Base-by-base conservation (phyloP, 768 basidiomycete genomes). In the Tubosaeta brunneosetosa region DNA sequence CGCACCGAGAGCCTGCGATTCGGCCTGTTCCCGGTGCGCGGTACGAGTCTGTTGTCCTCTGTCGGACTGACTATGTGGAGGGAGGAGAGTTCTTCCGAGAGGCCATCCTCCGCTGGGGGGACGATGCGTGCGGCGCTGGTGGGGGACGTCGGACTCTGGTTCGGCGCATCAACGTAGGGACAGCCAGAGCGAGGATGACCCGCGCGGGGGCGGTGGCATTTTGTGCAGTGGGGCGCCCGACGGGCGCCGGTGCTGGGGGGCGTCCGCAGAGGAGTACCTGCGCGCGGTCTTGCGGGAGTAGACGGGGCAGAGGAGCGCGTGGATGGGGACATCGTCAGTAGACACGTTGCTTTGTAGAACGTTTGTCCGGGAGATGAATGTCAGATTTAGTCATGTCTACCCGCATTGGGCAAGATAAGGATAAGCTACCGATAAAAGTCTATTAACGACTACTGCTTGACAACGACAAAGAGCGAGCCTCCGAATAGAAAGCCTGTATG, bases 161-260 rank as follows among this genome's bases (percentile, higher is more conserved):
- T 37, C 0, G 57, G 54, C 36, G 73, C 64, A 41, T 75, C 72
- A 19, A 62, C 66, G 51, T 68, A 75, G 1, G 82, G 81, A 60
- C 84, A 85, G 10, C 83, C 82, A 0, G 79, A 79, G 42, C 83
- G 80, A 16, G 84, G 84, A 61, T 85, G 84, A 0, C 83, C 83
- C 25, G 70, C 73, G 49, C 75, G 72, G 0, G 81, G 80, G 22
- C 76, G 76, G 49, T 73, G 71, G 64, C 84, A 85, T 59, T 78
- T 79, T 41, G 68, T 74, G 66, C 83, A 85, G 44, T 69, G 74
- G 33, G 77, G 84, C 2, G 63, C 60, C 47, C 82, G 83, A 40
- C 81, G 80, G 6, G 79, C 71, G 11, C 78, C 70, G 16, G 29
- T 6, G 34, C 63, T 63, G 3, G 72, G 66, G n/a, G 72, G 68